Percentiles rank a stretch among this genome's conserved stretches.
Evolutionary conservation across 371 early-diverging fungal species (phyloP).

Genomic region (Haplosporangium sp.): DNA sequence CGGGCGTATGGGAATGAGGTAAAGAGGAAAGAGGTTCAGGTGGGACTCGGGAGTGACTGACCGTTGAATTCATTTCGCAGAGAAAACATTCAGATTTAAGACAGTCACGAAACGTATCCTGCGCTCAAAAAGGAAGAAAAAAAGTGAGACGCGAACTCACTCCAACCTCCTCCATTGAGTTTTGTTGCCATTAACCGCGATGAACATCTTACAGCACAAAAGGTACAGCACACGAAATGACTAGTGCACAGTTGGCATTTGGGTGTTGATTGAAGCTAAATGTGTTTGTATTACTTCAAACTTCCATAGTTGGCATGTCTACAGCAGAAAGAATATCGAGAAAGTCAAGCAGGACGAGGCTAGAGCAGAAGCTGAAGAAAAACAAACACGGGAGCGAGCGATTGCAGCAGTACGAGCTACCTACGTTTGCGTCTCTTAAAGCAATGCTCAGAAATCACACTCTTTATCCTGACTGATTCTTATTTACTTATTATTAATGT

Average conservation of each 20-base stretch:
- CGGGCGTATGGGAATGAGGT: background rate
- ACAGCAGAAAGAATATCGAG: constrained; percentile 78
- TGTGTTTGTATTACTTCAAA: background rate
- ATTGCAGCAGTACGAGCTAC: constrained; percentile 59
- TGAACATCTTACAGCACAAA: constrained; percentile 81
- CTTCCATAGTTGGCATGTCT: constrained; percentile 77
- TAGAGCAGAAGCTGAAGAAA: constrained; percentile 64
- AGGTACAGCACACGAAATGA: constrained; percentile 55
- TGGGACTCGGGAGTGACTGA: background rate
- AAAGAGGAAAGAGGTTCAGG: background rate
- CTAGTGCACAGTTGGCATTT: too few relatives aligned
- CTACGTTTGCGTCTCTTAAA: background rate
- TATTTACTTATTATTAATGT: background rate
- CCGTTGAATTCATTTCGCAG: too few relatives aligned
- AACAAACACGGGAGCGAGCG: constrained; percentile 58
- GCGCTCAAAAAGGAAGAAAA: background rate
- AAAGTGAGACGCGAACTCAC: background rate
- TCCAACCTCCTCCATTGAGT: background rate
- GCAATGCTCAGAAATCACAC: background rate
- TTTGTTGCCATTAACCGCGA: constrained; percentile 11
- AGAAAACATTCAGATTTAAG: too few relatives aligned
- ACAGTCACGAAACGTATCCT: too few relatives aligned
- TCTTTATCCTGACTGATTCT: background rate
- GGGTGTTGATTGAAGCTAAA: background rate
- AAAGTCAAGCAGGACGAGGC: constrained; percentile 77